These are phyloP conservation scores for Microthlaspi erraticum DNA, from an alignment of 345 rosid genomes.

Conservation along the genomic window DNA sequence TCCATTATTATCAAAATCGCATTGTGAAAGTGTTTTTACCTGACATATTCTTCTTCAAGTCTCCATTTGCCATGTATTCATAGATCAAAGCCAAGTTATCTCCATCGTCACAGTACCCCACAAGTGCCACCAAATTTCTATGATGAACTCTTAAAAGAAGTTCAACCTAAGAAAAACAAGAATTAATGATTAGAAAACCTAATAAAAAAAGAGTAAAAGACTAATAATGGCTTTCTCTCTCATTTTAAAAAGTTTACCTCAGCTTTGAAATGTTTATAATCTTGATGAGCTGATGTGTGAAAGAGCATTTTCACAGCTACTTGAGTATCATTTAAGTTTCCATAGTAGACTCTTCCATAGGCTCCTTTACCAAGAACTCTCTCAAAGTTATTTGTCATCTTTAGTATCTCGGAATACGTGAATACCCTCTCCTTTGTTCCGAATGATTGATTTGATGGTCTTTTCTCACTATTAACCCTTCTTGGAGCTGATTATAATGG, in stretches of 20 bases:
- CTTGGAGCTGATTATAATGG: slow-evolving; percentile 12
- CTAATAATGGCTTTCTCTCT: background rate
- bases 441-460: slow-evolving; percentile 24
- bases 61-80: slow-evolving; percentile 67
- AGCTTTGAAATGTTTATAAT: slow-evolving; percentile 45
- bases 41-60: slow-evolving; percentile 48
- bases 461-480: background rate
- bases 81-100: slow-evolving; percentile 55
- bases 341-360: slow-evolving; percentile 44
- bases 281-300: slow-evolving; percentile 44
- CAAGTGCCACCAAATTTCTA: slow-evolving; percentile 49
- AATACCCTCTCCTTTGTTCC: slow-evolving; percentile 12
- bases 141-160: slow-evolving; percentile 49
- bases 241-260: slow-evolving; percentile 29
- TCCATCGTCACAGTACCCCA: slow-evolving; percentile 63
- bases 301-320: slow-evolving; percentile 51
- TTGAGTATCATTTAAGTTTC: slow-evolving; percentile 36
- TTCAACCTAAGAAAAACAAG: slow-evolving; percentile 19
- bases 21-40: slow-evolving; percentile 31
- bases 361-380: slow-evolving; percentile 48
- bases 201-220: background rate
- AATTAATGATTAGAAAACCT: slow-evolving; percentile 14
- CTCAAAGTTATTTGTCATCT: slow-evolving; percentile 42
- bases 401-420: slow-evolving; percentile 40
- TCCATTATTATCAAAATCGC: background rate